phyloP scores from a whole-genome alignment of 2,329 filamentous ascomycete species.

The Westerdykella ornata region DNA sequence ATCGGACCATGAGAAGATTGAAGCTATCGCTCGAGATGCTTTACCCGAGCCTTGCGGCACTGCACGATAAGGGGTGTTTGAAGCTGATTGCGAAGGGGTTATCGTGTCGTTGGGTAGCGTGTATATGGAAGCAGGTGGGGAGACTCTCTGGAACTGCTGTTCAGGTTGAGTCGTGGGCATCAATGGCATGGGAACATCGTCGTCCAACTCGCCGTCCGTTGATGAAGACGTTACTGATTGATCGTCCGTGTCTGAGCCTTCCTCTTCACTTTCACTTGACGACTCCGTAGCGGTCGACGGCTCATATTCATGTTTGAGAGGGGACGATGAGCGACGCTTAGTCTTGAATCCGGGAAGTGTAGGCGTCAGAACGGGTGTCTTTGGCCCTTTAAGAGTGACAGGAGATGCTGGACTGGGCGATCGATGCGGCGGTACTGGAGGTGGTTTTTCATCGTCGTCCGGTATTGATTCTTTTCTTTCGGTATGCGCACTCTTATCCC shows the following conservation, averaged over 20 bases:
- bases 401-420: constrained; percentile 48
- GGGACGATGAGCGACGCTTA: constrained; percentile 75
- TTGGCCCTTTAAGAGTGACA: constrained; percentile 39
- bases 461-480: constrained; percentile 10
- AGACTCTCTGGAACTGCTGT: constrained; percentile 40
- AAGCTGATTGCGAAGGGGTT: constrained; percentile 74
- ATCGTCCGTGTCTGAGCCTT: constrained; percentile 46
- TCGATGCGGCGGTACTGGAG: constrained; percentile 47
- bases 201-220: constrained; percentile 54
- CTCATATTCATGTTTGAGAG: constrained; percentile 93
- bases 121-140: constrained; percentile 36
- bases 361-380: constrained; percentile 46
- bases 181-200: constrained; percentile 37
- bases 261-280: constrained; percentile 52
- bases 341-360: constrained; percentile 39
- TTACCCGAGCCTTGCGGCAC: constrained; percentile 47
- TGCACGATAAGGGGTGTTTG: constrained; percentile 61
- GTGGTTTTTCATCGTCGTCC: constrained; percentile 23
- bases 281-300: constrained; percentile 68
- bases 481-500: constrained; percentile 13
- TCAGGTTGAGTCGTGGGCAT: constrained; percentile 26
- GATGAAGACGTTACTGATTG: constrained; percentile 44
- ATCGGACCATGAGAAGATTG: constrained; percentile 58
- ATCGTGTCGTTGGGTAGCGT: constrained; percentile 49
- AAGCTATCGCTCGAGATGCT: constrained; percentile 52